phyloP scores from a whole-genome alignment of 257 asterid species.

The Salvia hispanica region DNA sequence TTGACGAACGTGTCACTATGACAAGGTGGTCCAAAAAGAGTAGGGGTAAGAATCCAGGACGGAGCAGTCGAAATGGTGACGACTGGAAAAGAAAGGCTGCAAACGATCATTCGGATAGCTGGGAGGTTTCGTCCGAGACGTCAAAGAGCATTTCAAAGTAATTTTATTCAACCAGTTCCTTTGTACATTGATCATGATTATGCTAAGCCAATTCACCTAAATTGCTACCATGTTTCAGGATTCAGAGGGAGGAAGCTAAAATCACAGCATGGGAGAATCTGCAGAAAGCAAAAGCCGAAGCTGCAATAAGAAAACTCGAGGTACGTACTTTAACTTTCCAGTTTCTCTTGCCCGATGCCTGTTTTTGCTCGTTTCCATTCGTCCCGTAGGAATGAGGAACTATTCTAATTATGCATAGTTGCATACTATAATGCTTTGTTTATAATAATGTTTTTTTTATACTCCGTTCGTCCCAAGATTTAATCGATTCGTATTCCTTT shows the following conservation, averaged over 20 bases:
- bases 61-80: constrained; percentile 53
- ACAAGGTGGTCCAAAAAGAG: constrained; percentile 91
- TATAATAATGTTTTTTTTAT: background rate
- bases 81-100: constrained; percentile 72
- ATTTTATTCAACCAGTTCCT: constrained; percentile 13
- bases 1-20: constrained; percentile 81
- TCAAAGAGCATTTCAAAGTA: constrained; percentile 71
- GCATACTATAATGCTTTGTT: no score
- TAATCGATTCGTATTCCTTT: no score
- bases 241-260: constrained; percentile 69
- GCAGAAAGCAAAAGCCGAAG: constrained; percentile 86
- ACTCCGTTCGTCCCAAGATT: no score
- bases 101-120: constrained; percentile 50
- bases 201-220: constrained; percentile 10
- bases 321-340: constrained; percentile 32
- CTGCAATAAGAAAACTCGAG: constrained; percentile 75
- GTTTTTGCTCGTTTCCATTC: background rate
- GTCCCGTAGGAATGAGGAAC: background rate
- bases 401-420: background rate
- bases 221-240: constrained; percentile 38
- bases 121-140: constrained; percentile 65
- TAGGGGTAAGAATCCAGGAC: constrained; percentile 22
- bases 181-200: background rate
- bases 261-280: constrained; percentile 81
- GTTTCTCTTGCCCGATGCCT: constrained; percentile 1